Evolutionary conservation across 305 asterid genomes (phyloP).

Genomic region (Fraxinus velutina): DNA sequence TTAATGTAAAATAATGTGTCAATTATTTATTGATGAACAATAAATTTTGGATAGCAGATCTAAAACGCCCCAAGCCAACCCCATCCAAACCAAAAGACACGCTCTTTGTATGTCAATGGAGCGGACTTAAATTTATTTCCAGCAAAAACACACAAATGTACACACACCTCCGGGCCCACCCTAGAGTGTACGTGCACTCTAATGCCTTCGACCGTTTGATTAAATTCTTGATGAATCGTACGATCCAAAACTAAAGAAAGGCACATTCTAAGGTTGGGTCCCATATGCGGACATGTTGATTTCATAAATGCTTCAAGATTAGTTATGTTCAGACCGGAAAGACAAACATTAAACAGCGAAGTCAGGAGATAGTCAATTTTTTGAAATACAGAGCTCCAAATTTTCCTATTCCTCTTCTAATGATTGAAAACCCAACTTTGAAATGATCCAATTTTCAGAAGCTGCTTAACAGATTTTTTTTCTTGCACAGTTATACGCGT

Average conservation of each 20-base stretch:
- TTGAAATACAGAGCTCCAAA: constrained; percentile 39
- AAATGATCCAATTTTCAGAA: constrained; percentile 21
- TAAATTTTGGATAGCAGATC: neutral
- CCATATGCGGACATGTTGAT: constrained; percentile 32
- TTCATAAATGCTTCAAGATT: constrained; percentile 31
- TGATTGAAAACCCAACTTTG: constrained; percentile 30
- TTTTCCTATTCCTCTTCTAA: constrained; percentile 25
- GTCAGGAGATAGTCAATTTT: constrained; percentile 20
- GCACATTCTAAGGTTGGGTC: constrained; percentile 17
- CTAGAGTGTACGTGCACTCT: neutral
- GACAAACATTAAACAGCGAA: constrained; percentile 19
- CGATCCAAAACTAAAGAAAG: constrained; percentile 30
- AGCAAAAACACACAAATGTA: neutral
- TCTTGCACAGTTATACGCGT: neutral
- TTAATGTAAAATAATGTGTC: neutral
- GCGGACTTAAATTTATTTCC: constrained; percentile 20
- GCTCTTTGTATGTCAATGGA: constrained; percentile 13
- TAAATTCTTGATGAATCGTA: constrained; percentile 24
- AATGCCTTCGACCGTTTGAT: constrained; percentile 29
- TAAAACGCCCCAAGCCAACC: neutral
- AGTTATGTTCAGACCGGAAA: constrained; percentile 27
- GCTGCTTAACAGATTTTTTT: constrained; percentile 15
- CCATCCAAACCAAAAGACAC: constrained; percentile 15
- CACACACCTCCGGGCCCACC: neutral
- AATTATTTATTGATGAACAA: neutral